Percentiles rank a stretch among this genome's conserved stretches.
Conservation (phyloP, 495 filamentous ascomycete species). For the Penicillium pancosmium region DNA sequence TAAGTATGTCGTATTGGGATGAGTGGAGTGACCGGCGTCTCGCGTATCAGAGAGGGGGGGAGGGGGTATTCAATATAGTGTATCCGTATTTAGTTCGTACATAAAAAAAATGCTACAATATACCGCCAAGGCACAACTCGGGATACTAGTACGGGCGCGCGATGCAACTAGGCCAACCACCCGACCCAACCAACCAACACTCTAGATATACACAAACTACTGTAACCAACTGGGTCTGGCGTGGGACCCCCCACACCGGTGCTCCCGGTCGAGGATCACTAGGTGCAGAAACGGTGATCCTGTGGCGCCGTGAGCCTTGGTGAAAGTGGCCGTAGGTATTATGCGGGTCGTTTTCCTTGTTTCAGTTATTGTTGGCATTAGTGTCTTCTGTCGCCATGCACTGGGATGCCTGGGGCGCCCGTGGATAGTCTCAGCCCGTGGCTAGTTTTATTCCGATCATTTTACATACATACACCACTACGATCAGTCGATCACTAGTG, state of each 20-base stretch:
- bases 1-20: conserved; percentile 4
- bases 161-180: not conserved
- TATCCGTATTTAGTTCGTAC: no score
- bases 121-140: not conserved
- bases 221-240: conserved; percentile 4
- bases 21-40: not conserved
- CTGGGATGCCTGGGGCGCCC: not conserved
- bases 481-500: conserved; percentile 2
- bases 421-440: not conserved
- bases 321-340: no score
- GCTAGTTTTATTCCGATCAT: not conserved
- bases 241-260: conserved; percentile 1
- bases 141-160: not conserved
- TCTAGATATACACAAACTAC: not conserved
- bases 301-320: conserved; percentile 7
- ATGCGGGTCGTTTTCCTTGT: conserved; percentile 1
- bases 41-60: not conserved
- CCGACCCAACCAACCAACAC: not conserved
- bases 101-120: not conserved
- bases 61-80: not conserved
- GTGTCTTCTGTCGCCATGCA: not conserved
- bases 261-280: conserved; percentile 11
- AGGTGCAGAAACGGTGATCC: conserved; percentile 21
- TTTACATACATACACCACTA: not conserved
- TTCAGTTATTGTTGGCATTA: conserved; percentile 3